Percentiles rank a stretch among this genome's conserved stretches.
These are phyloP conservation scores for Venturia effusa DNA, from an alignment of 2,329 filamentous ascomycete species.

Conservation along the genomic window DNA sequence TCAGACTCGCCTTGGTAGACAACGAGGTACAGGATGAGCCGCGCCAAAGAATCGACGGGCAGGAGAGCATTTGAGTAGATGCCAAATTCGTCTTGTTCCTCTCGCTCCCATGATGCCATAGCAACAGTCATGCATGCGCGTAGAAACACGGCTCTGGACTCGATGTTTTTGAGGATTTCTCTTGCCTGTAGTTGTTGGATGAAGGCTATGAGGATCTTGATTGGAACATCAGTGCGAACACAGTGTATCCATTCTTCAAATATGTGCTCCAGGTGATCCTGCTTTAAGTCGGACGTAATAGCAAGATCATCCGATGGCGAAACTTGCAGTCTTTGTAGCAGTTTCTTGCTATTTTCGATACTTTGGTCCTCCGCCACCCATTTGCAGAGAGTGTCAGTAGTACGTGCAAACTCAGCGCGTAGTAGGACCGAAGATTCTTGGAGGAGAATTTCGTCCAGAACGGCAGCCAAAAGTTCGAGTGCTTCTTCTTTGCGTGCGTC, in stretches of 20 bases:
- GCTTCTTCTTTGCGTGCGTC: conserved; percentile 59
- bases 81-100: conserved; percentile 47
- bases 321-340: conserved; percentile 55
- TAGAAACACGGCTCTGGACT: conserved; percentile 71
- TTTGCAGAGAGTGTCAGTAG: conserved; percentile 66
- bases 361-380: conserved; percentile 69
- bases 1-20: conserved; percentile 56
- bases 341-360: conserved; percentile 53
- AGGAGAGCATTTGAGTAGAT: conserved; percentile 50
- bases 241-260: conserved; percentile 93
- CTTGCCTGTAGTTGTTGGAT: conserved; percentile 71
- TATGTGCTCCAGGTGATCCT: conserved; percentile 84
- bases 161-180: conserved; percentile 59
- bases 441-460: conserved; percentile 69
- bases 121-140: conserved; percentile 72
- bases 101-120: conserved; percentile 64
- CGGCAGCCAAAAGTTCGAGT: conserved; percentile 66
- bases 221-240: conserved; percentile 63
- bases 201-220: conserved; percentile 64
- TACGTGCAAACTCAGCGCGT: conserved; percentile 76
- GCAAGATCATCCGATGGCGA: conserved; percentile 28
- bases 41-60: conserved; percentile 70
- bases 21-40: conserved; percentile 66
- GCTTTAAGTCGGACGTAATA: conserved; percentile 42
- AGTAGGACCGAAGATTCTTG: conserved; percentile 67